phyloP scores from a whole-genome alignment of 768 basidiomycete species.

The Nevesoporus exiguus region DNA sequence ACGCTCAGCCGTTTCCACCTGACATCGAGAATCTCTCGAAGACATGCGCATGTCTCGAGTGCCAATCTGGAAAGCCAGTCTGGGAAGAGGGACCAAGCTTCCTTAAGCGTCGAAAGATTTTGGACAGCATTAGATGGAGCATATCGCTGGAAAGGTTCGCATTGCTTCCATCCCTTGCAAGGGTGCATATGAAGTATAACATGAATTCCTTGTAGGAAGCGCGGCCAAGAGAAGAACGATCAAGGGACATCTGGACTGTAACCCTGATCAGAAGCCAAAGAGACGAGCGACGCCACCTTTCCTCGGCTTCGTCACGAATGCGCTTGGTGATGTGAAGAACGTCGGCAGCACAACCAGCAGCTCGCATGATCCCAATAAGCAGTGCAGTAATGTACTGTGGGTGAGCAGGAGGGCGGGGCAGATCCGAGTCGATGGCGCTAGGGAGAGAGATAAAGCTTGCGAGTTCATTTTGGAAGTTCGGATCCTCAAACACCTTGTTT shows the following conservation, averaged over 20 bases:
- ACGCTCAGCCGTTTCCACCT: slow-evolving; percentile 35
- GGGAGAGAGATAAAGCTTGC: too few relatives aligned
- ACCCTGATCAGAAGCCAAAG: slow-evolving; percentile 35
- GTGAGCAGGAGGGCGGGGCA: too few relatives aligned
- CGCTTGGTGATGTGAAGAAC: slow-evolving; percentile 24
- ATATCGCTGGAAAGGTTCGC: slow-evolving; percentile 15
- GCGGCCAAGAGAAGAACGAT: neutral
- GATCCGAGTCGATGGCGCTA: too few relatives aligned
- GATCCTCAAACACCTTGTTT: too few relatives aligned
- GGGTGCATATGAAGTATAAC: slow-evolving; percentile 35
- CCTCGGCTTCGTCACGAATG: neutral
- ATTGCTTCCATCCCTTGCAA: slow-evolving; percentile 19
- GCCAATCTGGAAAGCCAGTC: slow-evolving; percentile 10
- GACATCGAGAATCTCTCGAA: slow-evolving; percentile 22
- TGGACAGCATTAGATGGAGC: slow-evolving; percentile 23
- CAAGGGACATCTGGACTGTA: slow-evolving; percentile 25
- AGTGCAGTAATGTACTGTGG: too few relatives aligned
- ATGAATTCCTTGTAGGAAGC: slow-evolving; percentile 45
- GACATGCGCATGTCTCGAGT: slow-evolving; percentile 26
- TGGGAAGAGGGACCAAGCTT: slow-evolving; percentile 8
- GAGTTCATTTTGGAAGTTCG: too few relatives aligned
- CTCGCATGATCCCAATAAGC: too few relatives aligned
- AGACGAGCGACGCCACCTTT: too few relatives aligned
- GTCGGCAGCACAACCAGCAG: slow-evolving; percentile 2
- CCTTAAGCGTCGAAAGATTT: slow-evolving; percentile 15